Conservation (phyloP, 768 basidiomycete species). For the Mycena metata region DNA sequence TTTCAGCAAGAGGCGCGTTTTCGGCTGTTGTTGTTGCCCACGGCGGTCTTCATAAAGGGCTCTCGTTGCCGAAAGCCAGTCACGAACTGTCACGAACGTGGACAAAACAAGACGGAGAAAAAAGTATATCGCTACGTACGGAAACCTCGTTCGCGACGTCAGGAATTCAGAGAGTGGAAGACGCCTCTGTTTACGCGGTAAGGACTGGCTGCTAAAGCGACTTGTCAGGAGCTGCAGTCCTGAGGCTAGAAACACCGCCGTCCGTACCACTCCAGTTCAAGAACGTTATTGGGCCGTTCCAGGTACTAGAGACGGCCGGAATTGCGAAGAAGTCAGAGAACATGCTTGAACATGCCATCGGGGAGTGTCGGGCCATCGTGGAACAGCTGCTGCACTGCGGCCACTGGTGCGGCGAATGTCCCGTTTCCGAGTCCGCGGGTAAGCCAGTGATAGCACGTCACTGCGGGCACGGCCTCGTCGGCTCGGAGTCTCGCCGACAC, state of each 20-base stretch:
- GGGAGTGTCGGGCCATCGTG: slow-evolving; percentile 24
- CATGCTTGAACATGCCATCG: slow-evolving; percentile 28
- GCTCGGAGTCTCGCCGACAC: too few relatives aligned
- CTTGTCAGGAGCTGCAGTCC: too few relatives aligned
- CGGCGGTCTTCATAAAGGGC: slow-evolving; percentile 24
- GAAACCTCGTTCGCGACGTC: slow-evolving; percentile 31
- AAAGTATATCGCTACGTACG: not conserved
- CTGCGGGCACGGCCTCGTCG: too few relatives aligned
- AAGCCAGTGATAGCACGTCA: slow-evolving; percentile 2
- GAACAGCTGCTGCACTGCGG: slow-evolving; percentile 26
- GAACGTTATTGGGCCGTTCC: slow-evolving; percentile 27
- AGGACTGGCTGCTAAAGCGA: too few relatives aligned
- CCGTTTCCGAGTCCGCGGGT: slow-evolving; percentile 19
- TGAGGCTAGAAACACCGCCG: slow-evolving; percentile 28
- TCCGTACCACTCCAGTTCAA: slow-evolving; percentile 28
- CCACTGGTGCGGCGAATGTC: slow-evolving; percentile 5
- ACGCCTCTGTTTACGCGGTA: slow-evolving; percentile 10
- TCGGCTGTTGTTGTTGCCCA: not conserved
- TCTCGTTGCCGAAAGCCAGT: slow-evolving; percentile 18
- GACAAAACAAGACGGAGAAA: too few relatives aligned
- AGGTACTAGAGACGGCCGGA: slow-evolving; percentile 19
- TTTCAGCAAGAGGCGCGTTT: too few relatives aligned
- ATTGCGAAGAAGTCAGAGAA: slow-evolving; percentile 30
- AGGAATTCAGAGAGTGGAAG: slow-evolving; percentile 31
- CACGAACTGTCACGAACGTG: too few relatives aligned